Base-by-base conservation (phyloP, 2,329 filamentous ascomycete genomes). In the Epicoccum sorghinum region DNA sequence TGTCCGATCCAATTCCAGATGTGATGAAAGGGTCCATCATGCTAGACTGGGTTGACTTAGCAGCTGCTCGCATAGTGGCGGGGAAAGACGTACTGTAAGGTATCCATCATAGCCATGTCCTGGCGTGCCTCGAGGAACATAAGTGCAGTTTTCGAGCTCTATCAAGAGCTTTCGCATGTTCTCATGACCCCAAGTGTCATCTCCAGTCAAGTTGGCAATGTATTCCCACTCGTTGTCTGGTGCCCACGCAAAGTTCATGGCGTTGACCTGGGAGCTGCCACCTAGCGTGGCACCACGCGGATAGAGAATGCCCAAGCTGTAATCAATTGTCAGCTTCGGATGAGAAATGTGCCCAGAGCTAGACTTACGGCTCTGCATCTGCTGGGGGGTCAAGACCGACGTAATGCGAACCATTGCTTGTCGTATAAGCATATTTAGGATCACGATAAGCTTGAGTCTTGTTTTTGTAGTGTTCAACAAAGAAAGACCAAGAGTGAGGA, bases 171-270 rank as follows among this genome's bases (percentile, higher is more conserved):
- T 38, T 23, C 36, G 14, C 36, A 38, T 58, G 22, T 52, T 32
- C 8, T 47, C 40, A 30, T 54, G 42, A 86, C 84, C 6, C 84
- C 83, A 3, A 25, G 55, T 47, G 2, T 46, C 42, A 38, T 62
- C 57, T 23, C 52, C 55, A 32, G 85, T 88, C 35, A 86, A 61
- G 8, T 75, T 69, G 4, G 79, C 80, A 49, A 87, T 82, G 59
- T 81, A 73, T 39, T 83, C 75, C 75, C 82, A 87, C 66, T 87
- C 85, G 35, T 78, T 80, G 29, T 82, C 77, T 47, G 82, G 77
- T 0, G 85, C 52, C 53, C 82, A 80, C n/a, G 85, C 75, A 18
- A 80, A 77, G 42, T 86, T 80, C 48, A 85, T 70, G 3, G 83
- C 84, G 46, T 88, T 87, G 67, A 88, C 84, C n/a, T 80, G 78